Evolutionary conservation across 352 stramenopile genomes (phyloP), one percentile per base, ranked within the genome.

Genomic region (Globisporangium canariense): DNA sequence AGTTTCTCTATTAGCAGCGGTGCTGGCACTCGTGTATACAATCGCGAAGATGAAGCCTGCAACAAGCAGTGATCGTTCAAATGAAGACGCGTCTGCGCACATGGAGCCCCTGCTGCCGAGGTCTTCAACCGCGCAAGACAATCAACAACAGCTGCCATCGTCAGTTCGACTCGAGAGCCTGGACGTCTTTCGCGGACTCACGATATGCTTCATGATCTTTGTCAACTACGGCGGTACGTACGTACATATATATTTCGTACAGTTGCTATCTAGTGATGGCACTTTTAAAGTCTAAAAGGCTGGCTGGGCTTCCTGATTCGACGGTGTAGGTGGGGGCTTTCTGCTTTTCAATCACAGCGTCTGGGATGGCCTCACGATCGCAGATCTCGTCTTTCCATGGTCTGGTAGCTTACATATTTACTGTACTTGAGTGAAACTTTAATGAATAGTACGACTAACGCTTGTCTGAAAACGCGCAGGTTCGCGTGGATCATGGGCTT

Each of bases 401-500:
- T 93, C 55, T 9, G 69, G 75, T 4, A 18, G 20, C 14, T 4
- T 58, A 58, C 45, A 11, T 28, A 28, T 28, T 28, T 28, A 10
- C 14, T 34, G 25, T 28, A 4, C 20, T 64, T 10, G 53, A 50
- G 20, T 36, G 32, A 36, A 36, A 36, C 32, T 36, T 36, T 36
- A 36, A 36, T 8, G 32, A 36, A 36, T 36, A 8, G 4, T 36
- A 36, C 32, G 32, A 8, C 32, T 36, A 36, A 36, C 32, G 13
- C 30, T 1, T 20, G 36, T 20, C 18, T 30, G 13, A 9, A 51
- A 30, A 14, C 38, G 28, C 28, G 25, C 30, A 91, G 83, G 69
- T 93, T 93, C 58, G 82, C 79, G 45, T 96, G 85, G 85, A 93
- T 93, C 65, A 93, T 96, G 76, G 86, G 88, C 18, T 88, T 88